Evolutionary conservation across 2,329 filamentous ascomycete species (phyloP).

Genomic region (Fusarium irregulare): DNA sequence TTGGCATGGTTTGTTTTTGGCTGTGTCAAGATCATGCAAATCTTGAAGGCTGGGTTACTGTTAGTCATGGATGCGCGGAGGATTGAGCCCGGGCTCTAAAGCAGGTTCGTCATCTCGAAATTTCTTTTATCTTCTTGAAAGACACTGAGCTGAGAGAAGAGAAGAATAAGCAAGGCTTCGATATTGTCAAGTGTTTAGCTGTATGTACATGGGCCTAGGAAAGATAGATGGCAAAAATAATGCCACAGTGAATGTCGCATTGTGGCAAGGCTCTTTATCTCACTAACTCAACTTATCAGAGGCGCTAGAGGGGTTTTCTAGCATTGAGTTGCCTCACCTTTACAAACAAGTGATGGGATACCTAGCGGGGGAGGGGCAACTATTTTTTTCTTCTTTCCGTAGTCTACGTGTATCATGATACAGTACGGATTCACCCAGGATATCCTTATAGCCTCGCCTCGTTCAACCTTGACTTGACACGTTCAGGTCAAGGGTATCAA

Average conservation of each 20-base stretch:
- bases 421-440: neutral
- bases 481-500: constrained; percentile 6
- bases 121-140: constrained; percentile 14
- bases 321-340: constrained; percentile 9
- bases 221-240: constrained; percentile 3
- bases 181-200: neutral
- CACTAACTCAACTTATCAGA: neutral
- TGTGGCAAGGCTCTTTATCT: constrained; percentile 16
- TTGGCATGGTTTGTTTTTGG: constrained; percentile 35
- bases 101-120: constrained; percentile 3
- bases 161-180: neutral
- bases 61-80: constrained; percentile 38
- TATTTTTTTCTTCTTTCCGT: neutral
- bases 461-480: constrained; percentile 1
- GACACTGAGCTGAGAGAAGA: neutral
- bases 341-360: neutral
- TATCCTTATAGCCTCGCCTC: constrained; percentile 1
- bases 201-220: neutral
- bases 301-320: constrained; percentile 8
- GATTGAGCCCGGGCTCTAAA: constrained; percentile 14
- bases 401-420: neutral
- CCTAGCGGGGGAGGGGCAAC: constrained; percentile 35
- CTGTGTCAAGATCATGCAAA: constrained; percentile 48
- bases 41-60: constrained; percentile 15
- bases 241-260: neutral